Conservation (phyloP, 345 rosid species). For the Clarkia xantiana region DNA sequence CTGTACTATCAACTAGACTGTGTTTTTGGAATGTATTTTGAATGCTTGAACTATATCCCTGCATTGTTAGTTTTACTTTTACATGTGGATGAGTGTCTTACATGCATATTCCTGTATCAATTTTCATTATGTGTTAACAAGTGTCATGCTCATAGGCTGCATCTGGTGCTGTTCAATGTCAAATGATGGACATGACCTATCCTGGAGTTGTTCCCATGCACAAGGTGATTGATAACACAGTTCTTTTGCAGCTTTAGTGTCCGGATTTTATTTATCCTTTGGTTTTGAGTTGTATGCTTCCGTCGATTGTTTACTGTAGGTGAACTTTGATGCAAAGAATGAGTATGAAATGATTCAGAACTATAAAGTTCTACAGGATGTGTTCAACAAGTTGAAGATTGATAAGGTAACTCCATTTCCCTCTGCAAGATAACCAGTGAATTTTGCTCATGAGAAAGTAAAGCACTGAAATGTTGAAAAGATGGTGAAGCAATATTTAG, state of each 20-base stretch:
- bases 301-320: slow-evolving; percentile 21
- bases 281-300: too few species aligned
- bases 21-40: too few species aligned
- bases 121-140: too few species aligned
- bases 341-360: slow-evolving; percentile 96
- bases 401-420: slow-evolving; percentile 40
- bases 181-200: slow-evolving; percentile 88
- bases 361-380: slow-evolving; percentile 94
- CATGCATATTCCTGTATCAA: too few species aligned
- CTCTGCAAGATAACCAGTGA: background rate
- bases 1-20: too few species aligned
- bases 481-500: too few species aligned
- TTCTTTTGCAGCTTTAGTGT: too few species aligned
- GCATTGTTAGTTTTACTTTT: too few species aligned
- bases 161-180: slow-evolving; percentile 98
- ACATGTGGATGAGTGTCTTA: slow-evolving; percentile 1
- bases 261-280: too few species aligned
- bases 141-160: slow-evolving; percentile 46
- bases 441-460: too few species aligned
- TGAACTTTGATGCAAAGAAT: slow-evolving; percentile 87
- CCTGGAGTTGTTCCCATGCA: slow-evolving; percentile 98
- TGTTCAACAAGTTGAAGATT: slow-evolving; percentile 79
- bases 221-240: slow-evolving; percentile 31
- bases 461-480: too few species aligned
- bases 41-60: too few species aligned